Percentiles rank a stretch among this genome's conserved stretches.
These are phyloP conservation scores for Cinnamomum micranthum DNA, from an alignment of 164 flowering plant species.

Conservation along the genomic window DNA sequence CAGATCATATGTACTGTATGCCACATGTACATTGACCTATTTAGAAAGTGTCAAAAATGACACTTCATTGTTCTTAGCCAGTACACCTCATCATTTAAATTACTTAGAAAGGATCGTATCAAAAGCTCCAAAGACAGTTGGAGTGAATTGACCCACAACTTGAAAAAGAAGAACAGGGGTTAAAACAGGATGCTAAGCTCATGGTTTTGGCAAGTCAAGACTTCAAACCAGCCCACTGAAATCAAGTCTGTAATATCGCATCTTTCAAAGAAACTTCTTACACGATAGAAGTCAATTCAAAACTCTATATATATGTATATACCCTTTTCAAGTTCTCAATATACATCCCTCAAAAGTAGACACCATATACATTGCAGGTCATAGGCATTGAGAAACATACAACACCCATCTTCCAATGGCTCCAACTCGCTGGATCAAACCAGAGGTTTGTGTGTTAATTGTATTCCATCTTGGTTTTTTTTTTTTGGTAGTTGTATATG, in stretches of 20 bases:
- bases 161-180: background rate
- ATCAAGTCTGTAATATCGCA: no score
- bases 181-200: conserved; percentile 3
- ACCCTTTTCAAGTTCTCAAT: background rate
- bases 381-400: background rate
- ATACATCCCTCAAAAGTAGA: background rate
- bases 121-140: no score
- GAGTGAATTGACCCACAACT: background rate
- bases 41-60: background rate
- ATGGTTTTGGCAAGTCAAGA: conserved; percentile 1
- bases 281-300: background rate
- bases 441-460: conserved; percentile 36
- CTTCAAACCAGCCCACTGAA: conserved; percentile 13
- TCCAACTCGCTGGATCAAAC: conserved; percentile 54
- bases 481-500: background rate
- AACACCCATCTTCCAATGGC: conserved; percentile 3
- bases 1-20: no score
- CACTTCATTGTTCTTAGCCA: no score
- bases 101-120: no score
- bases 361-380: no score
- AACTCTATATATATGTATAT: background rate
- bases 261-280: no score
- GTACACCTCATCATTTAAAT: no score
- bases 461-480: background rate
- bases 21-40: background rate